Evolutionary conservation across 257 asterid genomes (phyloP), one percentile per base, ranked within the genome.

Genomic region (Petunia axillaris): DNA sequence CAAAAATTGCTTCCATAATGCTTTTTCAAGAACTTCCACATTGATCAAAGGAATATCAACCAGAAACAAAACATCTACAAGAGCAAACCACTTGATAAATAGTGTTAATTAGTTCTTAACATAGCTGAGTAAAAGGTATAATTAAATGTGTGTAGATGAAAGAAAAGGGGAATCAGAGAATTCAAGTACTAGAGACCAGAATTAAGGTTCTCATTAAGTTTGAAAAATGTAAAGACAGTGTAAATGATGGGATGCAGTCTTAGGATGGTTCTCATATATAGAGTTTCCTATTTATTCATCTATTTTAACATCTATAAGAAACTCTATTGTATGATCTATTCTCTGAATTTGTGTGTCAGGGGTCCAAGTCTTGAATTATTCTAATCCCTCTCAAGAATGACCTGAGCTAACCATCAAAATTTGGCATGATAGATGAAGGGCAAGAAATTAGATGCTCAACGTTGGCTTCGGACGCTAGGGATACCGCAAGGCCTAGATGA

Each of bases 401-500:
- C 3, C 62, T 48, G 35, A 43, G 35, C 60, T 71, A 71, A 70
- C 1, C 46, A 35, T 38, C 25, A 13, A 54, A 3, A 46, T 39
- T 58, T 54, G 70, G 50, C 36, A 50, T 81, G 70, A 64, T 66
- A 86, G 89, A 53, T 55, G 78, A 43, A 62, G 39, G 25, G 65
- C 64, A 70, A 59, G 63, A 58, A 59, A 80, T 44, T 67, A 85
- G 57, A 65, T 87, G 89, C 79, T 84, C 79, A 15, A 85, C 85
- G 25, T 83, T 85, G 15, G 76, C 86, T 15, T 83, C 81, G 43
- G 58, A 59, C 41, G 86, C 90, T 1, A 83, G 77, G 87, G 87
- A 82, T 84, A 83, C 89, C 89, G 10, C 70, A 81, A 14, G 84
- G 84, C 82, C 76, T 86, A 75, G 87, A 85, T 77, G 88, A 86